Conservation (phyloP, 306 rosid genomes). For the Spatholobus suberectus region DNA sequence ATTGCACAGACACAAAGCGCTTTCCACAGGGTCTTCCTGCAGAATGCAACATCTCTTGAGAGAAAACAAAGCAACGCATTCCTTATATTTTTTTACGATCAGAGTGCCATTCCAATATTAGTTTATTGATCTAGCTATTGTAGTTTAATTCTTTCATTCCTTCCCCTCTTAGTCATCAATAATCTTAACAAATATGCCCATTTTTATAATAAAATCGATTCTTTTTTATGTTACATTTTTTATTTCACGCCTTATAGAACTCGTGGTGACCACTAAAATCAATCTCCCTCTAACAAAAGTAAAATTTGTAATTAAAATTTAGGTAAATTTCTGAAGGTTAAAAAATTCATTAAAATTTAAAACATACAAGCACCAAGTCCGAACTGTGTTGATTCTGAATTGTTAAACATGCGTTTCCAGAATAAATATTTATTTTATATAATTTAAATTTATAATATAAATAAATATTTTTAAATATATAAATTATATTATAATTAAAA, state of each 20-base stretch:
- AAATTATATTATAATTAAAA: no score
- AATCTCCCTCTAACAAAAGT: neutral
- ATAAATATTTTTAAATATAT: no score
- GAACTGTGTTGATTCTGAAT: no score
- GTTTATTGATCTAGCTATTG: conserved; percentile 5
- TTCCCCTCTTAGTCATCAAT: conserved; percentile 19
- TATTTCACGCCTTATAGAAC: neutral
- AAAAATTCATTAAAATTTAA: neutral
- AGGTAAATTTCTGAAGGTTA: neutral
- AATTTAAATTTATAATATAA: no score
- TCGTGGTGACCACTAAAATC: neutral
- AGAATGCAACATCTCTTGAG: conserved; percentile 54
- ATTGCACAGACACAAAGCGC: conserved; percentile 61
- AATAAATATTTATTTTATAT: no score
- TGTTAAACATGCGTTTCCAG: no score
- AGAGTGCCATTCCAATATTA: neutral
- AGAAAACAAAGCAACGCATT: conserved; percentile 18
- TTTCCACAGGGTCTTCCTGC: conserved; percentile 70
- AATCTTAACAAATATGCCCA: neutral
- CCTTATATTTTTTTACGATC: neutral
- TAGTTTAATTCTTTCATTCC: conserved; percentile 46
- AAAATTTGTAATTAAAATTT: neutral
- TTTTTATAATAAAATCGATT: conserved; percentile 11
- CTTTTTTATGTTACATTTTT: neutral
- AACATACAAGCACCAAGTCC: neutral